These are phyloP conservation scores for Phyllachora maydis DNA, from an alignment of 2,329 filamentous ascomycete genomes.

Conservation along the genomic window DNA sequence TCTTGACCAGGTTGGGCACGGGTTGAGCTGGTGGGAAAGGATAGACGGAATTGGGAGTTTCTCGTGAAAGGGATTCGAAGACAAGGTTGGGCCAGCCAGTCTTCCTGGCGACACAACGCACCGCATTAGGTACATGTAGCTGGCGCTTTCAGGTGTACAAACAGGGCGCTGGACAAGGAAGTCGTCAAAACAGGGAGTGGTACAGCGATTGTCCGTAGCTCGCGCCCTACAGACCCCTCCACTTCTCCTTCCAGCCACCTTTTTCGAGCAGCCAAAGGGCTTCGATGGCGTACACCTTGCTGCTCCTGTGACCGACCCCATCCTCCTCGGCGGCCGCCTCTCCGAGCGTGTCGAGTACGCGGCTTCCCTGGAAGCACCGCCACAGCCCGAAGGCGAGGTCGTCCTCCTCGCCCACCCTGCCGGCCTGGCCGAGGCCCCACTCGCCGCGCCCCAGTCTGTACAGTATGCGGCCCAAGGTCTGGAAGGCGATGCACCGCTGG, in stretches of 20 bases:
- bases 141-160: no score
- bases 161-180: no score
- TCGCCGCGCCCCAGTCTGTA: constrained; percentile 61
- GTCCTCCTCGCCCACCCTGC: constrained; percentile 21
- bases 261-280: constrained; percentile 67
- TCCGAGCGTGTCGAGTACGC: constrained; percentile 55
- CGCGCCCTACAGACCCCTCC: constrained; percentile 29
- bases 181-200: no score
- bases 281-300: constrained; percentile 68
- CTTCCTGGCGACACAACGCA: no score
- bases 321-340: constrained; percentile 49
- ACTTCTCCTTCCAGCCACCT: constrained; percentile 48
- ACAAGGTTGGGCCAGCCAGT: no score
- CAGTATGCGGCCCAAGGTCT: constrained; percentile 69
- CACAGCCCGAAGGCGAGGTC: constrained; percentile 63
- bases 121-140: no score
- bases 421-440: constrained; percentile 44
- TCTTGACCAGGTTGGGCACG: no score
- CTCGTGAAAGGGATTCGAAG: no score
- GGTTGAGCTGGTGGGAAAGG: no score
- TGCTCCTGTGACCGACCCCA: constrained; percentile 53
- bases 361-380: constrained; percentile 55
- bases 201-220: no score
- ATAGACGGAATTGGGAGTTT: no score
- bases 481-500: constrained; percentile 80